Conservation (phyloP, 2,329 filamentous ascomycete genomes). For the Cladosporium phlei region DNA sequence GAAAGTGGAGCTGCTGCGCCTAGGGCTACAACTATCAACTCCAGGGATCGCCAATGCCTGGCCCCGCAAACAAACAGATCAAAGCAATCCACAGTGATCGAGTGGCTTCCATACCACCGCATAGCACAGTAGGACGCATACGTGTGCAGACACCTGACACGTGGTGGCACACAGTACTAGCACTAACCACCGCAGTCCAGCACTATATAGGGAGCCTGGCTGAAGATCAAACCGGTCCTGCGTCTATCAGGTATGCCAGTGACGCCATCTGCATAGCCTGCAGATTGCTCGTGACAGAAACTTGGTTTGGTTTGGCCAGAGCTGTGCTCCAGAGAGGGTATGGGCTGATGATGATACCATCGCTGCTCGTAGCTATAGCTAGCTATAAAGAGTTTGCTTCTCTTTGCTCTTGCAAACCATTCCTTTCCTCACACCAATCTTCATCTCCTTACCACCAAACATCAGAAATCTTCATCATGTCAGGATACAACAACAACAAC, state of each 20-base stretch:
- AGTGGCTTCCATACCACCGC: conserved; percentile 5
- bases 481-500: conserved; percentile 12
- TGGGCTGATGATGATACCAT: not conserved
- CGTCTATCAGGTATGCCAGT: not conserved
- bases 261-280: conserved; percentile 3
- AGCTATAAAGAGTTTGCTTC: conserved; percentile 1
- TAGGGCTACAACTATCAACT: conserved; percentile 5
- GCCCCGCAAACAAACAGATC: conserved; percentile 4
- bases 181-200: not conserved
- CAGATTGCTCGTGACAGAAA: conserved; percentile 11
- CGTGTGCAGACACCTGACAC: conserved; percentile 3
- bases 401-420: not conserved
- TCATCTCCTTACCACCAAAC: not conserved
- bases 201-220: not conserved
- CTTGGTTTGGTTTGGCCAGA: conserved; percentile 2
- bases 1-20: conserved; percentile 3
- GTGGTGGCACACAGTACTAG: no score
- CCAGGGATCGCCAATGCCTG: conserved; percentile 4
- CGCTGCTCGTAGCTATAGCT: no score
- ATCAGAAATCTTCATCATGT: conserved; percentile 3
- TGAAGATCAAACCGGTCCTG: conserved; percentile 5
- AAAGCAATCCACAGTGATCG: not conserved
- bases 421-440: conserved; percentile 1
- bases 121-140: no score
- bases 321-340: not conserved